Base-by-base conservation (phyloP, 225 moss, liverwort and hornwort genomes). In the Marchantia polymorpha region DNA sequence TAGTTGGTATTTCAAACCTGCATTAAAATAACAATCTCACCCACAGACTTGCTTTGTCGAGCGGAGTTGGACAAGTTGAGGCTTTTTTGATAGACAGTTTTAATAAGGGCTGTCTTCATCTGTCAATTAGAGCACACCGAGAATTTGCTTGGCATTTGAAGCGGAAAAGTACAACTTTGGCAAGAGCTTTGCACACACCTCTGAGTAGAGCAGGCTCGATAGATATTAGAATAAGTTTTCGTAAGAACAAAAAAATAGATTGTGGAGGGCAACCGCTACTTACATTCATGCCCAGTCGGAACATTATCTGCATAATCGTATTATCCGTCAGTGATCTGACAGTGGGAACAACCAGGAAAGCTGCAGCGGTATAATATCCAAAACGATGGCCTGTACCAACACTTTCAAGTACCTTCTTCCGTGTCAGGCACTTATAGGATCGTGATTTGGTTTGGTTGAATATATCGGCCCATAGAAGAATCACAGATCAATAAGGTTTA, bases 11-110 rank as follows among this genome's bases (percentile, higher is more conserved):
- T 31, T 58, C 61, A n/a, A 22, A 87, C 87, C 87, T 87, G 87
- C 87, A 87, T 84, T 22, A 87, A 77, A 76, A 87, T 87, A 22
- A 87, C 87, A 82, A 87, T 87, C 74, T 87, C 87, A 80, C 87
- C 87, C 73, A 87, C 87, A 46, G 87, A 87, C 67, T 77, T 87
- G 82, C 84, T 84, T 78, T 87, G 87, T 39, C 87, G 84, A 77
- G 87, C 84, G 70, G 84, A 84, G 58, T 80, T 84, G 65, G 84
- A 87, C 59, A 87, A 75, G 67, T 82, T 84, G 70, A 87, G 80
- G 74, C 87, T 87, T 79, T 87, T 84, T 52, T 87, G 84, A 51
- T 87, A 87, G 51, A 87, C 84, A 14, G 87, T 87, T 74, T 80
- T 84, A 19, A 87, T 82, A 20, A 87, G 80, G 49, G 84, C 84